phyloP scores from a whole-genome alignment of 495 filamentous ascomycete genomes.

The Tuber indicum region DNA sequence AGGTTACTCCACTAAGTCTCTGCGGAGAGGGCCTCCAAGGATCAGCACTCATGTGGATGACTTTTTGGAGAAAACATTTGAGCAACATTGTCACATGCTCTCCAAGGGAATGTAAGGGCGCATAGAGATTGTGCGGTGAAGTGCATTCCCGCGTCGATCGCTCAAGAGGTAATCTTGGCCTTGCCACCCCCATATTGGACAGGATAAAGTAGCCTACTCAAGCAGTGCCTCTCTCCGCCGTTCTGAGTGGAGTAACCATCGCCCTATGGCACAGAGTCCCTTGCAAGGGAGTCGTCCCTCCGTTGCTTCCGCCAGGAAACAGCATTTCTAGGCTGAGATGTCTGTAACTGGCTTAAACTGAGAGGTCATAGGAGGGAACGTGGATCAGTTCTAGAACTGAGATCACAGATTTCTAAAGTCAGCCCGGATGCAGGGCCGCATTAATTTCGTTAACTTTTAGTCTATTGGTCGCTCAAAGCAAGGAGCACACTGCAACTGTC shows the following conservation, averaged over 20 bases:
- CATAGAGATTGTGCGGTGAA: not conserved
- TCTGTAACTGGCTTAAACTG: not conserved
- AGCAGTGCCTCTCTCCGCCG: too few species aligned
- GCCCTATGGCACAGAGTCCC: not conserved
- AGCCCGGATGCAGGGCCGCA: not conserved
- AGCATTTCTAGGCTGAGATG: not conserved
- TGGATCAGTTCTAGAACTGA: not conserved
- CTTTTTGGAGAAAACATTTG: not conserved
- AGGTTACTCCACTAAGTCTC: not conserved
- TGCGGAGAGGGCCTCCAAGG: not conserved
- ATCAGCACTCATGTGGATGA: not conserved
- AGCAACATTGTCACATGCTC: not conserved
- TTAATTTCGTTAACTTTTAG: not conserved
- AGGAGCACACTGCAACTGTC: not conserved
- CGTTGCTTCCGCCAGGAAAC: not conserved
- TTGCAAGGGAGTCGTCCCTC: not conserved
- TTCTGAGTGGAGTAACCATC: not conserved
- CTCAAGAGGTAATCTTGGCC: not conserved
- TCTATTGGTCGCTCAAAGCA: not conserved
- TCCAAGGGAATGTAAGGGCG: too few species aligned
- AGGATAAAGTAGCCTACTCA: not conserved
- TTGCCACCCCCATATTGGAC: not conserved
- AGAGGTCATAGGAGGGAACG: not conserved
- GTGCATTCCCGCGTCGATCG: not conserved
- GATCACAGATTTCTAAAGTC: not conserved